Conservation (phyloP, 306 rosid genomes). For the Malus sylvestris region DNA sequence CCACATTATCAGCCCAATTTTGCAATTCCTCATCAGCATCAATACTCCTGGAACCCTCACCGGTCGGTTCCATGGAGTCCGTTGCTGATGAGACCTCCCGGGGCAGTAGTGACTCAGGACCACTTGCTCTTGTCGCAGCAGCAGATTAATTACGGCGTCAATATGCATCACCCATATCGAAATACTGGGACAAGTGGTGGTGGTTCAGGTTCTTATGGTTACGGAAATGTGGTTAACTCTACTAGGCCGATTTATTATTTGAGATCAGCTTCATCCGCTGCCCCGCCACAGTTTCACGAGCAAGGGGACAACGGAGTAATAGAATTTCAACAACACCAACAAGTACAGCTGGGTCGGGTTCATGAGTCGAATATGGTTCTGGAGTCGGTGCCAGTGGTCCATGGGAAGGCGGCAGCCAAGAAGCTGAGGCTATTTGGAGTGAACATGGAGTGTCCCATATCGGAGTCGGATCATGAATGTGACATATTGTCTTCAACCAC, state of each 20-base stretch:
- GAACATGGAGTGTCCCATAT: constrained; percentile 38
- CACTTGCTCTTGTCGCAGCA: constrained; percentile 11
- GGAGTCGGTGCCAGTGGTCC: constrained; percentile 37
- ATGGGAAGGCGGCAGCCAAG: constrained; percentile 33
- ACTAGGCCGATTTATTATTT: constrained; percentile 16
- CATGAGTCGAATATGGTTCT: constrained; percentile 19
- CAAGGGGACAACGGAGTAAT: constrained; percentile 1
- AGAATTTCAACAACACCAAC: not conserved
- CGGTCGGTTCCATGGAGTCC: constrained; percentile 33
- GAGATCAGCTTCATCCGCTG: constrained; percentile 5
- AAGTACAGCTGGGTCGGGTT: not conserved
- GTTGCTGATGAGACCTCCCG: constrained; percentile 27
- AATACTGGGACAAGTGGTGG: not conserved
- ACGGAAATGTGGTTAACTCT: constrained; percentile 16
- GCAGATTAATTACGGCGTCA: constrained; percentile 9
- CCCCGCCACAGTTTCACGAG: not conserved
- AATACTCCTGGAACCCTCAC: constrained; percentile 9
- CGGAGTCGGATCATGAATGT: constrained; percentile 23
- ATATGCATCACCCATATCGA: constrained; percentile 5
- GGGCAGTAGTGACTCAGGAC: not conserved
- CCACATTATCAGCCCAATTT: not conserved
- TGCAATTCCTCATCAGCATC: not conserved
- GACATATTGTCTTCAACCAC: constrained; percentile 14
- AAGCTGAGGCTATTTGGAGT: constrained; percentile 44
- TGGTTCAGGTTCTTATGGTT: not conserved